These are phyloP conservation scores for Magnusiomyces suaveolens DNA, from an alignment of 1,139 yeast genomes.

Conservation along the genomic window DNA sequence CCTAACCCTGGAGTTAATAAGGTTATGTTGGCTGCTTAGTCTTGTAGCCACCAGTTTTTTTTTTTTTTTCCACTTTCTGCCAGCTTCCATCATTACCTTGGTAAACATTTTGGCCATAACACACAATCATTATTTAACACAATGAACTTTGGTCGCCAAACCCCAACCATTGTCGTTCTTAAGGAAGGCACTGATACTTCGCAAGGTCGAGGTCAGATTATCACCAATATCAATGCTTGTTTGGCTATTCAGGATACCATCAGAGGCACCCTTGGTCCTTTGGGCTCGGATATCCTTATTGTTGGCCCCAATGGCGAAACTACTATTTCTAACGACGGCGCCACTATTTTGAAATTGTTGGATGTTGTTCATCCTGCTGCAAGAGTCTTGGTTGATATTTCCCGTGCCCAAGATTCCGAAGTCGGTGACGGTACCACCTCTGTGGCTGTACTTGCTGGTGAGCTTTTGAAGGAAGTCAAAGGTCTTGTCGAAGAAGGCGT, in stretches of 20 bases:
- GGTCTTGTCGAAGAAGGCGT: slow-evolving; percentile 91
- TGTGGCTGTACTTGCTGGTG: slow-evolving; percentile 91
- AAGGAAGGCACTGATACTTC: slow-evolving; percentile 97
- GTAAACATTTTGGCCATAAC: no score
- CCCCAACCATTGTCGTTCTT: slow-evolving; percentile 93
- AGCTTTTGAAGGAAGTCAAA: slow-evolving; percentile 82
- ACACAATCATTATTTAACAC: neutral
- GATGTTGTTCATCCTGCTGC: slow-evolving; percentile 99
- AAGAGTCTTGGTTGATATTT: slow-evolving; percentile 83
- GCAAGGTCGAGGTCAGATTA: slow-evolving; percentile 92
- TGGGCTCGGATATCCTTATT: slow-evolving; percentile 89
- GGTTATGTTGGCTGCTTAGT: no score
- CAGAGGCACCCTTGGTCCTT: slow-evolving; percentile 91
- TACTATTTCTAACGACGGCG: slow-evolving; percentile 96
- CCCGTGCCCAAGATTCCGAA: slow-evolving; percentile 96
- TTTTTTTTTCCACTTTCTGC: no score
- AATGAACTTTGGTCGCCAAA: slow-evolving; percentile 85
- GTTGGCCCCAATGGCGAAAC: slow-evolving; percentile 78
- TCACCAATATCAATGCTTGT: slow-evolving; percentile 93
- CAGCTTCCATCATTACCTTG: no score
- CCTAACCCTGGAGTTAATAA: no score
- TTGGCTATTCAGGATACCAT: slow-evolving; percentile 92
- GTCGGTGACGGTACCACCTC: slow-evolving; percentile 99
- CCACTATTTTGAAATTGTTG: slow-evolving; percentile 80
- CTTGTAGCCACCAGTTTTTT: no score